Evolutionary conservation across 2,329 filamentous ascomycete species (phyloP).

Genomic region (Colletotrichum sojae): DNA sequence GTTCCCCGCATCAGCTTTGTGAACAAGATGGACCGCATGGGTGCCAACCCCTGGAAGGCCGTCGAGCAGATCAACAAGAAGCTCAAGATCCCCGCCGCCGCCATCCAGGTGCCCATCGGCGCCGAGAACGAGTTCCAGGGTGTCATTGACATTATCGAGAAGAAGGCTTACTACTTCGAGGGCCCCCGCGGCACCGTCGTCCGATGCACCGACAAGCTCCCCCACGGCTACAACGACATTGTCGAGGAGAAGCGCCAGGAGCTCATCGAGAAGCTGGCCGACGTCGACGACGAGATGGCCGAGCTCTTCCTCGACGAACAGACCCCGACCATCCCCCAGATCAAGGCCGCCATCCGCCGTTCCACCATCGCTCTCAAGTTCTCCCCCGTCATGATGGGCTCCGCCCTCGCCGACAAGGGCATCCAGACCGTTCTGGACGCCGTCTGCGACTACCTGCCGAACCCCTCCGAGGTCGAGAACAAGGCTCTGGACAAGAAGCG

Average conservation of each 20-base stretch:
- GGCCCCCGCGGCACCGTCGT: conserved; percentile 85
- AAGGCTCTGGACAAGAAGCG: conserved; percentile 87
- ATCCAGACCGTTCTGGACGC: conserved; percentile 97
- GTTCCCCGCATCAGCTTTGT: conserved; percentile 95
- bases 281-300: conserved; percentile 98
- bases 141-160: conserved; percentile 91
- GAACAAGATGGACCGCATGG: conserved; percentile 99
- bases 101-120: conserved; percentile 95
- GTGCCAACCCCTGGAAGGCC: conserved; percentile 97
- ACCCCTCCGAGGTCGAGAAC: conserved; percentile 91
- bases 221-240: conserved; percentile 81
- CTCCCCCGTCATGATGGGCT: conserved; percentile 95
- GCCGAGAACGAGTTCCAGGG: conserved; percentile 92
- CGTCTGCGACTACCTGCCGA: conserved; percentile 95
- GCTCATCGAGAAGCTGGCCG: conserved; percentile 94
- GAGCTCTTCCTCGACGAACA: conserved; percentile 93
- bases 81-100: conserved; percentile 91
- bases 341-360: conserved; percentile 92
- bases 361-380: conserved; percentile 93
- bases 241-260: conserved; percentile 86
- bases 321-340: conserved; percentile 83
- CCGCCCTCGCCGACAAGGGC: conserved; percentile 92
- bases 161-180: conserved; percentile 95
- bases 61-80: conserved; percentile 98
- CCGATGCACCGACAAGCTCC: conserved; percentile 83